phyloP scores from a whole-genome alignment of 164 flowering plant genomes.

The Saururus chinensis region DNA sequence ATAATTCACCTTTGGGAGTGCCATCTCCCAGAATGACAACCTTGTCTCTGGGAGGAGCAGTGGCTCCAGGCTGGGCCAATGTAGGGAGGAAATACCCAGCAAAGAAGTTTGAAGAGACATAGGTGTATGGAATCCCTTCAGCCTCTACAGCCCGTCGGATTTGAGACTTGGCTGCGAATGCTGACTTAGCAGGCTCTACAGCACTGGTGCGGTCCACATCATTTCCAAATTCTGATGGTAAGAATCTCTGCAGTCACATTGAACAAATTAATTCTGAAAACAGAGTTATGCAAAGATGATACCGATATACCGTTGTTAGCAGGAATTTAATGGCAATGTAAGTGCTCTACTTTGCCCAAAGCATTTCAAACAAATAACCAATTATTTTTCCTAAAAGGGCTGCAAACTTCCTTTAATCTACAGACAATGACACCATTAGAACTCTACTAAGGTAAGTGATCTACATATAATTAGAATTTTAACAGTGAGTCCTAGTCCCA shows the following conservation, averaged over 20 bases:
- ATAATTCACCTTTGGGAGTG: constrained; percentile 26
- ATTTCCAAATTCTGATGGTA: constrained; percentile 57
- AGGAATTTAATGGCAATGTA: no score
- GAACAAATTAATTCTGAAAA: background rate
- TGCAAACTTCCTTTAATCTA: no score
- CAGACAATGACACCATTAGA: no score
- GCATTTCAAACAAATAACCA: no score
- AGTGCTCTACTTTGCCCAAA: no score
- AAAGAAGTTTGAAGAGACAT: constrained; percentile 31
- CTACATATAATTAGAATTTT: no score
- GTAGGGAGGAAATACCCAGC: constrained; percentile 35
- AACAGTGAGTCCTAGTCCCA: no score
- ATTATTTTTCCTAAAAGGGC: no score
- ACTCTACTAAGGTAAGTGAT: no score
- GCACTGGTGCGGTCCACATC: constrained; percentile 42
- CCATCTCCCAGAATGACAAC: constrained; percentile 43
- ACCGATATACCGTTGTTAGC: no score
- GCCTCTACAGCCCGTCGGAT: constrained; percentile 24
- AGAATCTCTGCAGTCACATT: constrained; percentile 33
- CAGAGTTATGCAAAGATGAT: no score
- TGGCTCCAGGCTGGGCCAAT: constrained; percentile 32
- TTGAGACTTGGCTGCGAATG: background rate
- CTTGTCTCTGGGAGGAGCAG: constrained; percentile 45
- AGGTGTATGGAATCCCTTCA: constrained; percentile 52
- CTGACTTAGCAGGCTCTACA: constrained; percentile 22